A percentile compares a stretch with the other conserved stretches of the same genome.
These are phyloP conservation scores for Quercus variabilis DNA, from an alignment of 306 rosid species.

Conservation along the genomic window DNA sequence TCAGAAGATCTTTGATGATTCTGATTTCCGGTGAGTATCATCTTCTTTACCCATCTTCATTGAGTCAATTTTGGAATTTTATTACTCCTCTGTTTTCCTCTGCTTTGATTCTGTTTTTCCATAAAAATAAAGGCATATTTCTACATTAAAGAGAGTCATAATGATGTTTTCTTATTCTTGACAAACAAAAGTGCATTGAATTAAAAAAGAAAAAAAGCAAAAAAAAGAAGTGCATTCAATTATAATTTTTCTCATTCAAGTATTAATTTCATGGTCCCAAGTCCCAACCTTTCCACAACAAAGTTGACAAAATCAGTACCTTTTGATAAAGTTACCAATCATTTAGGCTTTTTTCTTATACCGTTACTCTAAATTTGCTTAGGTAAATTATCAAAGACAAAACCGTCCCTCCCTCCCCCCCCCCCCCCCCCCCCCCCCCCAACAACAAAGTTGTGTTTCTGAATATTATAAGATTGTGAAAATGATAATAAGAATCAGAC, in stretches of 20 bases:
- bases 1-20: constrained; percentile 64
- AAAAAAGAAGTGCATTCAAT: neutral
- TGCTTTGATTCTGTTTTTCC: neutral
- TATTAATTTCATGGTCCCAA: neutral
- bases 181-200: neutral
- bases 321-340: constrained; percentile 28
- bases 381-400: neutral
- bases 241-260: neutral
- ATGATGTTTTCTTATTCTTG: neutral
- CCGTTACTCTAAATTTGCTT: neutral
- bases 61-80: neutral
- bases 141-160: too few species aligned
- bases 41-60: neutral
- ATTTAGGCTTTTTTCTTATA: constrained; percentile 24
- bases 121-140: neutral
- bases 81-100: neutral
- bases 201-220: neutral
- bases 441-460: neutral
- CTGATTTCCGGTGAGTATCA: constrained; percentile 67
- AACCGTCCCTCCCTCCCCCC: neutral
- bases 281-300: neutral
- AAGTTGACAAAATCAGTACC: constrained; percentile 21
- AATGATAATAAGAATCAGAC: neutral
- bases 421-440: too few species aligned
- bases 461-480: neutral